These are phyloP conservation scores for Globisporangium perplexum DNA, from an alignment of 352 stramenopile species.

Conservation along the genomic window DNA sequence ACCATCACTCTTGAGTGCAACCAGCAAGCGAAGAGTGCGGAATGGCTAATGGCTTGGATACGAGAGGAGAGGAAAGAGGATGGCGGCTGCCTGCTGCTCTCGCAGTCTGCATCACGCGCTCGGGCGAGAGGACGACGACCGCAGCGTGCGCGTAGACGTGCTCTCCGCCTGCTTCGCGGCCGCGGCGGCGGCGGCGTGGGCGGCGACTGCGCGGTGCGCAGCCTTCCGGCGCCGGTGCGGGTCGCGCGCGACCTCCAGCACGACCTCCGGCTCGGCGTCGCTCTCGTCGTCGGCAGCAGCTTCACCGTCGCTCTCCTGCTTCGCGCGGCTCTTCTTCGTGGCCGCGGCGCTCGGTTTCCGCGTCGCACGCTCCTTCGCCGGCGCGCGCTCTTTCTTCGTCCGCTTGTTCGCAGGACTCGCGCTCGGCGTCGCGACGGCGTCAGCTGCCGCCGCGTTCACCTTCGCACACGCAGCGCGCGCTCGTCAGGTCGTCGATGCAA, in stretches of 20 bases:
- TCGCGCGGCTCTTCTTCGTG: neutral
- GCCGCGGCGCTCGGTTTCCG: slow-evolving; percentile 8
- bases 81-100: no score
- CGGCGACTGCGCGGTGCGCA: slow-evolving; percentile 49
- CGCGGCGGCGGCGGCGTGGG: slow-evolving; percentile 51
- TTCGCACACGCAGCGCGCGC: neutral
- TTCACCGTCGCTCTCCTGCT: slow-evolving; percentile 13
- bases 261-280: slow-evolving; percentile 18
- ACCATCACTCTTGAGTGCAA: neutral
- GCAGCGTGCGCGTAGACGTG: slow-evolving; percentile 29
- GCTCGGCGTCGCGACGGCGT: neutral
- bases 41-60: no score
- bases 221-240: slow-evolving; percentile 40
- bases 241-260: slow-evolving; percentile 16
- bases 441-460: neutral
- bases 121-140: slow-evolving; percentile 11
- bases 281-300: slow-evolving; percentile 2
- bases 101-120: slow-evolving; percentile 1
- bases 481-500: neutral
- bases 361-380: neutral
- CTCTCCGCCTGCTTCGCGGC: slow-evolving; percentile 27
- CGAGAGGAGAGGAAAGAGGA: no score
- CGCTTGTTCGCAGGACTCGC: slow-evolving; percentile 18
- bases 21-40: no score
- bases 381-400: slow-evolving; percentile 8